Evolutionary conservation across 2,329 filamentous ascomycete species (phyloP).

Genomic region (Annulohypoxylon truncatum): DNA sequence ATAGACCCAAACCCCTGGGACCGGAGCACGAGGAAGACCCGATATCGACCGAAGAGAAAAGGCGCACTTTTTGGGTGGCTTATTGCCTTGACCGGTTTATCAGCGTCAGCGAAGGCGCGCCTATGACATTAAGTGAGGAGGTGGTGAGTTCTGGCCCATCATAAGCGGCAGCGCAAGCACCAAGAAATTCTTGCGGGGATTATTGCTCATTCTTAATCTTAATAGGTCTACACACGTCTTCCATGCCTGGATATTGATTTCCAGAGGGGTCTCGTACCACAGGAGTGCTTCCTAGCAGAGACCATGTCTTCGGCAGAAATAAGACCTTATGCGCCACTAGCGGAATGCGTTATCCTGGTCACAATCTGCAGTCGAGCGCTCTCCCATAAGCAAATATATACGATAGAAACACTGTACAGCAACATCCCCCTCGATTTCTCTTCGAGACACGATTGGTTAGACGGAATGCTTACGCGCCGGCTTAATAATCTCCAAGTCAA

Average conservation of each 20-base stretch:
- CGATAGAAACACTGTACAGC: slow-evolving; percentile 36
- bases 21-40: slow-evolving; percentile 14
- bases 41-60: slow-evolving; percentile 33
- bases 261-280: slow-evolving; percentile 34
- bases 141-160: slow-evolving; percentile 19
- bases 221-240: slow-evolving; percentile 37
- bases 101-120: slow-evolving; percentile 33
- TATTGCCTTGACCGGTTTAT: slow-evolving; percentile 39
- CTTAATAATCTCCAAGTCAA: slow-evolving; percentile 33
- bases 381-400: slow-evolving; percentile 37
- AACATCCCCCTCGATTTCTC: slow-evolving; percentile 35
- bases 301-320: slow-evolving; percentile 36
- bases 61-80: slow-evolving; percentile 36
- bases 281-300: slow-evolving; percentile 34
- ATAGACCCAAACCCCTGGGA: slow-evolving; percentile 24
- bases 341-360: slow-evolving; percentile 37
- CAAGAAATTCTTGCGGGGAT: background rate
- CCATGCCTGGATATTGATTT: slow-evolving; percentile 35
- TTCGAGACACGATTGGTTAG: slow-evolving; percentile 34
- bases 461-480: slow-evolving; percentile 34
- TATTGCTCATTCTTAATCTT: background rate
- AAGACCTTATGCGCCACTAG: slow-evolving; percentile 32
- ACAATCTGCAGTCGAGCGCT: slow-evolving; percentile 38
- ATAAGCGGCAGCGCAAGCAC: background rate
- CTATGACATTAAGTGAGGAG: slow-evolving; percentile 38